Evolutionary conservation across 805 yeast genomes (phyloP), one percentile per base, ranked within the genome.

Genomic region (Candida multigemmis): DNA sequence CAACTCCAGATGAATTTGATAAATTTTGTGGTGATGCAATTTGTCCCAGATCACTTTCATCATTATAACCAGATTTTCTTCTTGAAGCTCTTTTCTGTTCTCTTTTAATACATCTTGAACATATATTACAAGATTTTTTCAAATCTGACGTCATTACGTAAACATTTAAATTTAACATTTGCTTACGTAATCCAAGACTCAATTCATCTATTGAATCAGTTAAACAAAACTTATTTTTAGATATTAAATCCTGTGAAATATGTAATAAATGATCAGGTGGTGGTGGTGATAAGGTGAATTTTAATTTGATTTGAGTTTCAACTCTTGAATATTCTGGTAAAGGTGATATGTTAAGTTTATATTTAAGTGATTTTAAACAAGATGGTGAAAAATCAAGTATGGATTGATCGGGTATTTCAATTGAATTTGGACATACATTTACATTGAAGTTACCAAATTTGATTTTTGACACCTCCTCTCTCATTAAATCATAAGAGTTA

Each of bases 11-110:
- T n/a, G n/a, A n/a, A 19, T 41, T 37, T 3, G 42, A 36, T 11
- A 24, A 28, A 29, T 16, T 27, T 37, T 30, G 33, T 34, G 30
- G 31, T 22, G 11, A 11, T 7, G 24, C 33, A 7, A 10, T 7
- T 7, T n/a, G 6, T 19, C n/a, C n/a, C n/a, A 26, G 26, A 7
- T 20, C 26, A 10, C 22, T 31, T 12, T 36, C 37, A 13, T 33
- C 41, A 18, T 33, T 32, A 3, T 16, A 16, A n/a, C 84, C 84
- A 4, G 77, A 70, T 55, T 91, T 89, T 48, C 94, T 74, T 51
- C 98, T 73, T 19, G 89, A 77, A 2, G 97, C 97, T 42, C 98
- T 70, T 53, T 91, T 85, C 44, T 85, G 78, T 48, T 89, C 98
- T 45, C 98, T 70, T 52, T 86, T 80, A 45, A 87, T 75, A 63